Percentiles rank a stretch among this genome's conserved stretches.
phyloP scores from a whole-genome alignment of 306 rosid species.

The Ammopiptanthus mongolicus region DNA sequence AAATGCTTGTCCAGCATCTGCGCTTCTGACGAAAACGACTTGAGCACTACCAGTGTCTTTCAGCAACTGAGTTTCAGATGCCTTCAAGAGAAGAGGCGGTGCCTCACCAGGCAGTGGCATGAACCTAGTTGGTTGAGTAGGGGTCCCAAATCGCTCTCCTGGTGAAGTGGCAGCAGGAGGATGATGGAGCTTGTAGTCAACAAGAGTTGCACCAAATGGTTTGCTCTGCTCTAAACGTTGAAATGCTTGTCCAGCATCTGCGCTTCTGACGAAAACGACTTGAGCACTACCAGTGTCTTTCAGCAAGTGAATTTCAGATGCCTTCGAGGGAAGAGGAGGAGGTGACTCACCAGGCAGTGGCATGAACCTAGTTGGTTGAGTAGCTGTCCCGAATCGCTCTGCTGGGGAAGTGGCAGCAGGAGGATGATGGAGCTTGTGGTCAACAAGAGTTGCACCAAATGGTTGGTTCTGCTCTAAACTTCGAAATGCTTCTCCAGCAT shows the following conservation, averaged over 20 bases:
- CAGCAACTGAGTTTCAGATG: no score
- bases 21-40: conserved; percentile 34
- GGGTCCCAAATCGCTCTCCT: no score
- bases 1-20: conserved; percentile 65
- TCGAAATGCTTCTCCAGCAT: conserved; percentile 59
- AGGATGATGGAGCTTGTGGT: conserved; percentile 44
- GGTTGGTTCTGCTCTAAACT: conserved; percentile 56
- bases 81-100: no score
- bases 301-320: no score
- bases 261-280: conserved; percentile 34
- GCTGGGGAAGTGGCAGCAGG: conserved; percentile 24
- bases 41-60: no score
- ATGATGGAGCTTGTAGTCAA: conserved; percentile 47
- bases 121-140: no score
- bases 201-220: conserved; percentile 48
- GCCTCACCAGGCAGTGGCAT: no score
- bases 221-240: conserved; percentile 46
- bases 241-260: conserved; percentile 65
- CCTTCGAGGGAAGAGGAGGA: no score
- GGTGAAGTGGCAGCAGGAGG: conserved; percentile 28
- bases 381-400: no score
- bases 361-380: no score
- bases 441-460: conserved; percentile 45
- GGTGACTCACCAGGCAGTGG: no score
- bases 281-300: no score